Conservation (phyloP, 768 basidiomycete genomes). For the Serpula lacrymans region DNA sequence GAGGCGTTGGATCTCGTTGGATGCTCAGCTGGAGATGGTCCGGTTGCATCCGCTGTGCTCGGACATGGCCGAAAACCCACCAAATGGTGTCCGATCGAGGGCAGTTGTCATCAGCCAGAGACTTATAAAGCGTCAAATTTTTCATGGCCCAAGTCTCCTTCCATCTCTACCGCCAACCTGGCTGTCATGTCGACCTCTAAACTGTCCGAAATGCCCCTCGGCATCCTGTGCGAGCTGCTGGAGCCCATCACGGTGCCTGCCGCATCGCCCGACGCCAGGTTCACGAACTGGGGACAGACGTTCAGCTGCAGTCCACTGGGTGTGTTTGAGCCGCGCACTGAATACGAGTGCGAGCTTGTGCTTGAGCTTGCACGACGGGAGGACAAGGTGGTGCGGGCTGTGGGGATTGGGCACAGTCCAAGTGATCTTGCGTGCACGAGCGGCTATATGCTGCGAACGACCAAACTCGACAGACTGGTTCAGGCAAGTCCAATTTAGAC, state of each 20-base stretch:
- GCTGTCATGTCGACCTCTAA: constrained; percentile 36
- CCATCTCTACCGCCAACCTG: constrained; percentile 12
- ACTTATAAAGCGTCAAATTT: constrained; percentile 23
- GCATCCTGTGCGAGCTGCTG: constrained; percentile 51
- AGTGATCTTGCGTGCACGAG: constrained; percentile 90
- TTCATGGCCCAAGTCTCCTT: not conserved
- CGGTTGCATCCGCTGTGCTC: constrained; percentile 13
- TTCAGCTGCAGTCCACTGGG: constrained; percentile 66
- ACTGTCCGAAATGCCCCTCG: constrained; percentile 39
- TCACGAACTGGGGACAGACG: constrained; percentile 86
- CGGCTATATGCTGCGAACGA: constrained; percentile 82
- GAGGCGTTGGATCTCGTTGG: no score
- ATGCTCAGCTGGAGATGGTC: no score
- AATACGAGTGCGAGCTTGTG: constrained; percentile 66
- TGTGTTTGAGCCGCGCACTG: constrained; percentile 73
- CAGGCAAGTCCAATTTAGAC: constrained; percentile 56
- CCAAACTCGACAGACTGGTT: constrained; percentile 65
- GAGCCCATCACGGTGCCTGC: constrained; percentile 51
- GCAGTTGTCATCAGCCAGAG: constrained; percentile 21
- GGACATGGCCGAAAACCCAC: constrained; percentile 11
- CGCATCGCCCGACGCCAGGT: constrained; percentile 38
- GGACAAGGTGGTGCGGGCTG: constrained; percentile 68
- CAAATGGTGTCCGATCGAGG: constrained; percentile 26
- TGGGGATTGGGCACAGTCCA: constrained; percentile 90
- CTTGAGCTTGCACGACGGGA: constrained; percentile 80